These are phyloP conservation scores for Schizothecium vesticola DNA, from an alignment of 495 filamentous ascomycete genomes.

Conservation along the genomic window DNA sequence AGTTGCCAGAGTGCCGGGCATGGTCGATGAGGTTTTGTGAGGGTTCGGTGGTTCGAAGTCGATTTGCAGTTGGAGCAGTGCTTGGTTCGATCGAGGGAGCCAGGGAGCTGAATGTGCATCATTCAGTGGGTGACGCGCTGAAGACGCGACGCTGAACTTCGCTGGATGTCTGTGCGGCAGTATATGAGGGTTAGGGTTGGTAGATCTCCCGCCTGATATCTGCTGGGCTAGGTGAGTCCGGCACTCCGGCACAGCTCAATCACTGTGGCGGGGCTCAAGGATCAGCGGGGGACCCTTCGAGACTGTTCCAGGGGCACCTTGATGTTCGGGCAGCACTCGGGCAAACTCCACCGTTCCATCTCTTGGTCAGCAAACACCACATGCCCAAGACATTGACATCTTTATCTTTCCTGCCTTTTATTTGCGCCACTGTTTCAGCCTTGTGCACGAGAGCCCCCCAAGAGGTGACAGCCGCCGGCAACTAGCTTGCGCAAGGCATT, in stretches of 20 bases:
- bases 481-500: background rate
- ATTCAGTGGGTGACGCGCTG: background rate
- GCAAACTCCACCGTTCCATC: background rate
- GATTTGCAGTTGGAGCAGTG: background rate
- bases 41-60: background rate
- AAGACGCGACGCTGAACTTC: background rate
- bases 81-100: background rate
- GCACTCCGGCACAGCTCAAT: background rate
- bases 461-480: background rate
- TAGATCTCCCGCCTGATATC: background rate
- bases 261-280: background rate
- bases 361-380: conserved; percentile 16
- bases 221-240: background rate
- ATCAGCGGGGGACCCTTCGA: conserved; percentile 1
- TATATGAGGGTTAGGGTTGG: background rate
- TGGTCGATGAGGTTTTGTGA: background rate
- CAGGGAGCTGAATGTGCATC: background rate
- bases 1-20: background rate
- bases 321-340: conserved; percentile 9
- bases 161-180: background rate
- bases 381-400: background rate
- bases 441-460: background rate
- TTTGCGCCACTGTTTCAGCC: background rate
- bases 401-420: background rate
- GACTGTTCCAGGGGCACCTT: conserved; percentile 16